phyloP scores from a whole-genome alignment of 768 basidiomycete genomes.

The Auriscalpium orientale region DNA sequence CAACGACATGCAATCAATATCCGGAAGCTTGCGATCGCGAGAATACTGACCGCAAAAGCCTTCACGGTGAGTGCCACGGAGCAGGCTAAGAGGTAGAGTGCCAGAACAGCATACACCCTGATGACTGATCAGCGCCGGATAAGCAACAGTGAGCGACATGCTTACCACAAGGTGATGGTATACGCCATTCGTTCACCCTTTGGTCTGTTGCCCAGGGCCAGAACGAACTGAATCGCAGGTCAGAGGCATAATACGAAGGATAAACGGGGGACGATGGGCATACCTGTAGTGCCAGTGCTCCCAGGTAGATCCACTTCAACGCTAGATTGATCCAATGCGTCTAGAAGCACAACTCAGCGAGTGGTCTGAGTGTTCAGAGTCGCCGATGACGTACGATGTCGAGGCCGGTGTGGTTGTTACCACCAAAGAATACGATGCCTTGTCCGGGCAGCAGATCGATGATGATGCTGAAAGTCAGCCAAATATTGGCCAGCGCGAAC shows the following conservation, averaged over 20 bases:
- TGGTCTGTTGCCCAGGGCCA: slow-evolving; percentile 75
- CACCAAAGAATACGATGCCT: slow-evolving; percentile 63
- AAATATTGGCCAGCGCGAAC: slow-evolving; percentile 89
- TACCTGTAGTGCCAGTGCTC: slow-evolving; percentile 74
- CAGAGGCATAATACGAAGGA: background rate
- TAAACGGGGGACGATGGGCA: slow-evolving; percentile 9
- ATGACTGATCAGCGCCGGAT: slow-evolving; percentile 4
- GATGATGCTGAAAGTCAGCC: slow-evolving; percentile 94
- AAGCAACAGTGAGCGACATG: slow-evolving; percentile 1
- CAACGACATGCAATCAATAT: background rate
- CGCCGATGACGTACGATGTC: slow-evolving; percentile 46
- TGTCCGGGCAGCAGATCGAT: slow-evolving; percentile 70
- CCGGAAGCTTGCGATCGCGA: background rate
- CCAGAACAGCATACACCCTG: slow-evolving; percentile 79
- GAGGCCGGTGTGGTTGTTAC: slow-evolving; percentile 22
- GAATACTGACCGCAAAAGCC: slow-evolving; percentile 58
- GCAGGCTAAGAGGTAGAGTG: slow-evolving; percentile 80
- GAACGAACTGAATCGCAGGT: slow-evolving; percentile 40
- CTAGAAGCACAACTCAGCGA: slow-evolving; percentile 29
- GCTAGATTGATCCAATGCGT: slow-evolving; percentile 84
- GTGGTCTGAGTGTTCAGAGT: background rate
- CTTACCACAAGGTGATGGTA: slow-evolving; percentile 61
- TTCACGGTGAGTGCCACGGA: slow-evolving; percentile 78
- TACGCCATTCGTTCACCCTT: slow-evolving; percentile 82
- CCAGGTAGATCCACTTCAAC: slow-evolving; percentile 82